These are phyloP conservation scores for Chaetomium cochliodes DNA, from an alignment of 495 filamentous ascomycete species.

Conservation along the genomic window DNA sequence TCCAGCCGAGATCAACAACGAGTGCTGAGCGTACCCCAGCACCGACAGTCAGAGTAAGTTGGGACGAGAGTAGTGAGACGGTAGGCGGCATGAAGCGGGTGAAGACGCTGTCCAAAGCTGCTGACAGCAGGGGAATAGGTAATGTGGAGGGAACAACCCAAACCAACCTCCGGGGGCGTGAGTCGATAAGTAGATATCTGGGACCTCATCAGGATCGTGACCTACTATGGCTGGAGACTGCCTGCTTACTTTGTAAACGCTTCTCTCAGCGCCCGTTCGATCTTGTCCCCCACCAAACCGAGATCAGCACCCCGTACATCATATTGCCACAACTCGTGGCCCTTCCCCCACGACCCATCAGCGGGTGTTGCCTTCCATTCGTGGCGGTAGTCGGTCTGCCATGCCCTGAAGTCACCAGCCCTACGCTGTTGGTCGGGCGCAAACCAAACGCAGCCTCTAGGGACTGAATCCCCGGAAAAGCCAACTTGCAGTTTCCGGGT, in stretches of 20 bases:
- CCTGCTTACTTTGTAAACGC: slow-evolving; percentile 69
- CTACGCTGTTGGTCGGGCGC: slow-evolving; percentile 70
- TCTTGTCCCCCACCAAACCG: slow-evolving; percentile 79
- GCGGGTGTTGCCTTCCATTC: slow-evolving; percentile 45
- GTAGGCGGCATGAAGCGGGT: slow-evolving; percentile 73
- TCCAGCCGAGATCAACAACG: slow-evolving; percentile 89
- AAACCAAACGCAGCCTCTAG: slow-evolving; percentile 69
- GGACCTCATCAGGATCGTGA: background rate
- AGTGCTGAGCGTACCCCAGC: slow-evolving; percentile 79
- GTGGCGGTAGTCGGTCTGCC: slow-evolving; percentile 55
- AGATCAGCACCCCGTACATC: slow-evolving; percentile 72
- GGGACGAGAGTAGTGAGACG: slow-evolving; percentile 74
- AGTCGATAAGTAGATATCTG: slow-evolving; percentile 74
- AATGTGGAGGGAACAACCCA: slow-evolving; percentile 74
- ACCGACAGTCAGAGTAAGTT: slow-evolving; percentile 67
- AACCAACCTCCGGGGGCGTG: slow-evolving; percentile 65
- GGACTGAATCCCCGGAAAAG: slow-evolving; percentile 75
- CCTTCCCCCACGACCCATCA: slow-evolving; percentile 61
- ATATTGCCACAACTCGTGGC: slow-evolving; percentile 77
- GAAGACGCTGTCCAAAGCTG: slow-evolving; percentile 73
- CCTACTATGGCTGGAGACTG: background rate
- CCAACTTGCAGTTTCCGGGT: slow-evolving; percentile 76
- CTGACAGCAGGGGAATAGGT: slow-evolving; percentile 74
- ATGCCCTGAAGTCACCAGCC: slow-evolving; percentile 77
- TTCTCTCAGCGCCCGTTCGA: slow-evolving; percentile 79